Conservation (phyloP, 345 rosid species). For the Euphorbia peplus region DNA sequence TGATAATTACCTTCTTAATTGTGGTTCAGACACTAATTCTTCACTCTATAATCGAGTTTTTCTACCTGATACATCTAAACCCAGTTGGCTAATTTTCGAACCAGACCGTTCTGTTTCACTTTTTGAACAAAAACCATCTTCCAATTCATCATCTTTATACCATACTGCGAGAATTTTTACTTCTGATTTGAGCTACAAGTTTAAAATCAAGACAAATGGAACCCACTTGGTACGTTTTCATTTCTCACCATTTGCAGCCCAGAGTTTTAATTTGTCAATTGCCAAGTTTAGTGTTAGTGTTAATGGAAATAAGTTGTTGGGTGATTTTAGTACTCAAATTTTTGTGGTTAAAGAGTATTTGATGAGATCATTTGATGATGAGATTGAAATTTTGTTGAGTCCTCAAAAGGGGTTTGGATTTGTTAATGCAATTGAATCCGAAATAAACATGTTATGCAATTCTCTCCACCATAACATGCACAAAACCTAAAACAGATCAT, state of each 20-base stretch:
- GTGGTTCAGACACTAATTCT: slow-evolving; percentile 57
- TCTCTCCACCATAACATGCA: no score
- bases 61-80: slow-evolving; percentile 46
- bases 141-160: slow-evolving; percentile 50
- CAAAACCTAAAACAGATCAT: no score
- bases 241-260: slow-evolving; percentile 73
- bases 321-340: slow-evolving; percentile 36
- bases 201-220: slow-evolving; percentile 44
- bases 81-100: slow-evolving; percentile 37
- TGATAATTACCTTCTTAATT: slow-evolving; percentile 75
- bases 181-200: slow-evolving; percentile 38
- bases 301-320: slow-evolving; percentile 48
- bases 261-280: slow-evolving; percentile 37
- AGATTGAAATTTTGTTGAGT: slow-evolving; percentile 45
- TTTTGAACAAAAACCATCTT: slow-evolving; percentile 49
- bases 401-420: slow-evolving; percentile 61
- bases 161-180: slow-evolving; percentile 65
- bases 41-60: slow-evolving; percentile 61
- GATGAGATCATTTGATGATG: slow-evolving; percentile 35
- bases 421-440: slow-evolving; percentile 74
- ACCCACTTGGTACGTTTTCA: slow-evolving; percentile 88
- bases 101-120: slow-evolving; percentile 47
- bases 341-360: slow-evolving; percentile 54
- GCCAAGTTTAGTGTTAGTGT: slow-evolving; percentile 57
- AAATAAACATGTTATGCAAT: no score